These are phyloP conservation scores for Russula abietina DNA, from an alignment of 768 basidiomycete genomes.

Conservation along the genomic window DNA sequence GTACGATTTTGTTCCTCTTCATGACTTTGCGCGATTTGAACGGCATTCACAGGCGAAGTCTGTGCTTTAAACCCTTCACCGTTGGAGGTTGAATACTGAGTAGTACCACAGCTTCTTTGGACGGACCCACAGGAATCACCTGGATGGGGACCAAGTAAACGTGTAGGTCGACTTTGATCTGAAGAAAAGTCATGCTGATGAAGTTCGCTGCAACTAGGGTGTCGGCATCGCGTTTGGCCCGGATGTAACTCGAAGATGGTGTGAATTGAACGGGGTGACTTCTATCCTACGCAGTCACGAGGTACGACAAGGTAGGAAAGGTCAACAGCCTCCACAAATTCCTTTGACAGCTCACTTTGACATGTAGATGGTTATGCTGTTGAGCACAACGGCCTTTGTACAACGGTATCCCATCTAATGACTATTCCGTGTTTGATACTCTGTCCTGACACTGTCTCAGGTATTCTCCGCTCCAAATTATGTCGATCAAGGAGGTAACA, in stretches of 20 bases:
- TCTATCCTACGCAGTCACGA: slow-evolving; percentile 94
- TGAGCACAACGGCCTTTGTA: slow-evolving; percentile 92
- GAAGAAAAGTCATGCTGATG: slow-evolving; percentile 19
- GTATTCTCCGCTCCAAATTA: slow-evolving; percentile 96
- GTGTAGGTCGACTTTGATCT: slow-evolving; percentile 46
- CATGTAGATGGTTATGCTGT: slow-evolving; percentile 81
- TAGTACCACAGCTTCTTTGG: slow-evolving; percentile 68
- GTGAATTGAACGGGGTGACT: slow-evolving; percentile 76
- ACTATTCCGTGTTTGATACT: slow-evolving; percentile 10
- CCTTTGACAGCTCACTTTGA: slow-evolving; percentile 3
- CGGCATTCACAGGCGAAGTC: slow-evolving; percentile 52
- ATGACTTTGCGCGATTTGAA: neutral
- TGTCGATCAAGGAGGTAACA: slow-evolving; percentile 86
- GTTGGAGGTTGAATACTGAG: slow-evolving; percentile 8
- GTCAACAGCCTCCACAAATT: slow-evolving; percentile 6
- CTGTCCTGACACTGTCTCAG: slow-evolving; percentile 34
- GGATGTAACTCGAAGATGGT: slow-evolving; percentile 88
- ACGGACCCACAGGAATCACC: slow-evolving; percentile 87
- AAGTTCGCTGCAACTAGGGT: slow-evolving; percentile 46
- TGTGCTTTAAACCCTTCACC: slow-evolving; percentile 10
- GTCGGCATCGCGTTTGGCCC: slow-evolving; percentile 96
- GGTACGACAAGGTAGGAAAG: slow-evolving; percentile 72
- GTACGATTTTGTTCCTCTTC: slow-evolving; percentile 46
- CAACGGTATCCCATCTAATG: slow-evolving; percentile 43
- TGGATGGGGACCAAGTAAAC: slow-evolving; percentile 94